These are phyloP conservation scores for Curvularia lunata DNA, from an alignment of 2,329 filamentous ascomycete genomes.

Conservation along the genomic window DNA sequence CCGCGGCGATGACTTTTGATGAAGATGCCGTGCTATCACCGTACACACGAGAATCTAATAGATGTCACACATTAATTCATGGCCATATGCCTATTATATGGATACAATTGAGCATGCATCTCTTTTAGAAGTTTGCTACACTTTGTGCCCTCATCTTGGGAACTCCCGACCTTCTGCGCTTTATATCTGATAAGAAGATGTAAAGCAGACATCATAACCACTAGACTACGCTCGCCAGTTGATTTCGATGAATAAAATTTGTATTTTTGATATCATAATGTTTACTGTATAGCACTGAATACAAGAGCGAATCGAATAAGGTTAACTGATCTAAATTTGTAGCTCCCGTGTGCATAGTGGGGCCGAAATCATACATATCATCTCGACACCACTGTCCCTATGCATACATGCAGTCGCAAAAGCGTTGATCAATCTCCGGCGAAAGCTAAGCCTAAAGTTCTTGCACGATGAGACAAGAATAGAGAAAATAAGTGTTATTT, in stretches of 20 bases:
- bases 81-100: too few species aligned
- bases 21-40: too few species aligned
- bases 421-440: not conserved
- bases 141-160: too few species aligned
- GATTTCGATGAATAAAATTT: not conserved
- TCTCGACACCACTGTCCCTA: not conserved
- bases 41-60: too few species aligned
- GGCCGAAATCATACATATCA: not conserved
- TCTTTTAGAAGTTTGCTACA: too few species aligned
- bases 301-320: too few species aligned
- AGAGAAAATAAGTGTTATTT: not conserved
- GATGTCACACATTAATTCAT: too few species aligned
- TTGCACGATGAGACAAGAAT: not conserved
- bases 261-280: not conserved
- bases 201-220: conserved; percentile 51
- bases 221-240: conserved; percentile 30
- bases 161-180: conserved; percentile 49
- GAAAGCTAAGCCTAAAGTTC: not conserved
- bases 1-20: too few species aligned
- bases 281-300: too few species aligned
- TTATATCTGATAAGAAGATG: conserved; percentile 30
- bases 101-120: too few species aligned
- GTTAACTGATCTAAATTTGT: not conserved
- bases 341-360: not conserved
- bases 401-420: not conserved